phyloP scores from a whole-genome alignment of 805 yeast genomes.

The Lipomyces sp. region DNA sequence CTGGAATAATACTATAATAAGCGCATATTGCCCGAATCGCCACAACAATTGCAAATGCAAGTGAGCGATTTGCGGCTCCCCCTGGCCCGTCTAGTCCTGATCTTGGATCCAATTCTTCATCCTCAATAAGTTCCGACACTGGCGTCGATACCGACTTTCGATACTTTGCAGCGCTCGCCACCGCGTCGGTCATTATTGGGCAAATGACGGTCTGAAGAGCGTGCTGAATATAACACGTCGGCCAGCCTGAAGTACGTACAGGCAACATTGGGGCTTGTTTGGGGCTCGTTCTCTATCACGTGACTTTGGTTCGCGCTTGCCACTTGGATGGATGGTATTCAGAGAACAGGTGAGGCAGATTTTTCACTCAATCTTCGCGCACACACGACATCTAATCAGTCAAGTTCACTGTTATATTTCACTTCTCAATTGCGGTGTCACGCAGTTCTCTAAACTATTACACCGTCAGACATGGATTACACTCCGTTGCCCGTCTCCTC shows the following conservation, averaged over 20 bases:
- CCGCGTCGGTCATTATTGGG: neutral
- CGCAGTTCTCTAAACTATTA: neutral
- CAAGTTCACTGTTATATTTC: neutral
- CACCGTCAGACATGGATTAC: neutral
- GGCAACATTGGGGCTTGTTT: too few relatives aligned
- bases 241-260: too few relatives aligned
- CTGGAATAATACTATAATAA: slow-evolving; percentile 72
- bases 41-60: slow-evolving; percentile 36
- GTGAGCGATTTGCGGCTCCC: slow-evolving; percentile 3
- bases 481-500: slow-evolving; percentile 1
- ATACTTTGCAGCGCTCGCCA: neutral
- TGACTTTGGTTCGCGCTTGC: too few relatives aligned
- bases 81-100: slow-evolving; percentile 9
- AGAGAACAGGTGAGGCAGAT: too few relatives aligned
- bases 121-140: neutral
- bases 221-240: neutral
- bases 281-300: too few relatives aligned
- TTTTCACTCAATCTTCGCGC: neutral
- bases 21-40: slow-evolving; percentile 49
- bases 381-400: neutral
- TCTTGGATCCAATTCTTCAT: slow-evolving; percentile 8
- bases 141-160: neutral
- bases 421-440: neutral
- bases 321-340: too few relatives aligned
- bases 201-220: neutral